Percentiles rank a stretch among this genome's conserved stretches.
Evolutionary conservation across 176 grass and related monocot species (phyloP).

Genomic region (Calamus simplicifolius): DNA sequence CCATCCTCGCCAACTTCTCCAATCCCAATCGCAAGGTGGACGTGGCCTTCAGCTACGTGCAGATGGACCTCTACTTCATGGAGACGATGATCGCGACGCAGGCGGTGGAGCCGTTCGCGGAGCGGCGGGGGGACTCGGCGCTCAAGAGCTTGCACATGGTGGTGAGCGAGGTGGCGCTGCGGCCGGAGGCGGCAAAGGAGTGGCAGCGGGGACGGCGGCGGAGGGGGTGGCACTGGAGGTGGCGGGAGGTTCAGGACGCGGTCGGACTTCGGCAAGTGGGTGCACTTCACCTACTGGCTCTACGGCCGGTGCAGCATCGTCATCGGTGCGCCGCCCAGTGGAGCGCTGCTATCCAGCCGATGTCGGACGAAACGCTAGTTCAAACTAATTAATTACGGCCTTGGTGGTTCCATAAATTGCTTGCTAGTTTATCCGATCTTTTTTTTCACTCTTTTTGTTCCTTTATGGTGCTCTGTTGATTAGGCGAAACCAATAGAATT

Average conservation of each 20-base stretch:
- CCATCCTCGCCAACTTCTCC: conserved; percentile 45
- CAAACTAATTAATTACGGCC: neutral
- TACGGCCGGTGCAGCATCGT: conserved; percentile 28
- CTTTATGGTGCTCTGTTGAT: too few relatives aligned
- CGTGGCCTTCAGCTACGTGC: conserved; percentile 49
- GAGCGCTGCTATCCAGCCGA: conserved; percentile 22
- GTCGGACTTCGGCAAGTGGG: conserved; percentile 56
- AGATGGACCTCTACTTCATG: conserved; percentile 74
- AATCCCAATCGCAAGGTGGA: conserved; percentile 64
- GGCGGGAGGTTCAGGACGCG: conserved; percentile 30
- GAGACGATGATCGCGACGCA: conserved; percentile 40
- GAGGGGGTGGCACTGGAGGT: conserved; percentile 33
- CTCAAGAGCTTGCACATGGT: conserved; percentile 36
- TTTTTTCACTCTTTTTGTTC: too few relatives aligned
- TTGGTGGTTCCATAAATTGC: too few relatives aligned
- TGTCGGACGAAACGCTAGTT: conserved; percentile 18
- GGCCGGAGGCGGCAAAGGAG: conserved; percentile 3
- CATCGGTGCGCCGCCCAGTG: conserved; percentile 49
- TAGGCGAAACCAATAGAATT: too few relatives aligned
- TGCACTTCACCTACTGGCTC: conserved; percentile 52
- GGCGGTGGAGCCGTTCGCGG: conserved; percentile 36
- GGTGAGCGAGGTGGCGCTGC: conserved; percentile 32
- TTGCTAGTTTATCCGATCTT: too few relatives aligned
- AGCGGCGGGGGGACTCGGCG: conserved; percentile 16
- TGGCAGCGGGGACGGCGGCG: conserved; percentile 37